Conservation (phyloP, 331 rosid species). For the Quercus lobata region DNA sequence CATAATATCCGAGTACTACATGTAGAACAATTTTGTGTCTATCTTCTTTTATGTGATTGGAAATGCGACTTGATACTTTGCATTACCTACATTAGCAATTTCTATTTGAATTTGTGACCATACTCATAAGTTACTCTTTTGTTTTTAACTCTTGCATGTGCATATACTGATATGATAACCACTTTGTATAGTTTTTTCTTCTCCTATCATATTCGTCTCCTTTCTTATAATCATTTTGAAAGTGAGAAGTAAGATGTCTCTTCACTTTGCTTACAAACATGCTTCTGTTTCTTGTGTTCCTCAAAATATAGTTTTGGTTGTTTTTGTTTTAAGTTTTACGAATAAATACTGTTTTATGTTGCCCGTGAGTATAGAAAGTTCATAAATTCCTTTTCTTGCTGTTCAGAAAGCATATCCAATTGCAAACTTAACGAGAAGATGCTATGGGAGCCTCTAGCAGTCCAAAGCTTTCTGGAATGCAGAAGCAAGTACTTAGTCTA, state of each 20-base stretch:
- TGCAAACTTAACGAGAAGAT: neutral
- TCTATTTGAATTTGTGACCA: too few relatives aligned
- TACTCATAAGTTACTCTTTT: too few relatives aligned
- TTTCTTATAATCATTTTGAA: neutral
- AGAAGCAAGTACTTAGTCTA: slow-evolving; percentile 27
- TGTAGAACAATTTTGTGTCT: too few relatives aligned
- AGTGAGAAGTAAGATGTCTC: neutral
- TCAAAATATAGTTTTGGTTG: neutral
- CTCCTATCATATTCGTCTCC: neutral
- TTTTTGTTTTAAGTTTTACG: neutral
- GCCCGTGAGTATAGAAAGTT: neutral
- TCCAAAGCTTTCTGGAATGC: too few relatives aligned
- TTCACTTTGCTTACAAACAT: neutral
- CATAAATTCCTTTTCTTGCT: neutral
- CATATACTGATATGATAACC: neutral
- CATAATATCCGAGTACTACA: neutral
- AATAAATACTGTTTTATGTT: too few relatives aligned
- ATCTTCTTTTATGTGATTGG: too few relatives aligned
- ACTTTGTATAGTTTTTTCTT: neutral
- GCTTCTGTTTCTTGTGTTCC: neutral
- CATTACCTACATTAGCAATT: too few relatives aligned
- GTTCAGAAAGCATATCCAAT: neutral
- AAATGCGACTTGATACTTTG: neutral
- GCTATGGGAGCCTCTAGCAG: slow-evolving; percentile 49
- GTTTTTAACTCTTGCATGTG: neutral